phyloP scores from a whole-genome alignment of 202 grass and related monocot species.

The Elaeis oleifera region DNA sequence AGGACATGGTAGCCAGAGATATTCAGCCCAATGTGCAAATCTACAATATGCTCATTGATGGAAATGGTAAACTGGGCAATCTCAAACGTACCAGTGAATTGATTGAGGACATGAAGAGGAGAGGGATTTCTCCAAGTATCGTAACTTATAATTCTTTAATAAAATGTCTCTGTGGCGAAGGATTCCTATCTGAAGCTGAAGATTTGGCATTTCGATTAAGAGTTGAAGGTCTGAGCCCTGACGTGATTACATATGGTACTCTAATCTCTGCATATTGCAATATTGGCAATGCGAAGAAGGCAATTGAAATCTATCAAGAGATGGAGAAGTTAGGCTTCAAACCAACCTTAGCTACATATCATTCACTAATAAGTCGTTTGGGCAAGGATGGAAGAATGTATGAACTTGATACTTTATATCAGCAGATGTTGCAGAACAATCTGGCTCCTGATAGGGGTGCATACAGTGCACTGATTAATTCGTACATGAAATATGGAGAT shows the following conservation, averaged over 20 bases:
- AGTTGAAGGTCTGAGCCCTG: slow-evolving; percentile 34
- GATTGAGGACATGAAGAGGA: slow-evolving; percentile 40
- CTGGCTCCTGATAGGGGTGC: slow-evolving; percentile 31
- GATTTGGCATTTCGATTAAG: slow-evolving; percentile 33
- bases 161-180: slow-evolving; percentile 46
- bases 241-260: slow-evolving; percentile 51
- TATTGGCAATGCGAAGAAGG: slow-evolving; percentile 26
- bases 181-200: slow-evolving; percentile 43
- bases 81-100: slow-evolving; percentile 28
- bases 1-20: slow-evolving; percentile 47
- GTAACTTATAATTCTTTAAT: slow-evolving; percentile 56
- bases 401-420: slow-evolving; percentile 44
- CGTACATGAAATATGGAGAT: slow-evolving; percentile 37
- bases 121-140: slow-evolving; percentile 42
- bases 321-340: slow-evolving; percentile 35
- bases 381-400: slow-evolving; percentile 29
- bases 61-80: slow-evolving; percentile 33
- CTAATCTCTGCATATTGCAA: slow-evolving; percentile 58
- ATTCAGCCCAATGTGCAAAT: slow-evolving; percentile 45
- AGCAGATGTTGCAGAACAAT: slow-evolving; percentile 39
- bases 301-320: slow-evolving; percentile 39
- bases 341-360: slow-evolving; percentile 37
- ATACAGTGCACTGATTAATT: slow-evolving; percentile 29
- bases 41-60: slow-evolving; percentile 46
- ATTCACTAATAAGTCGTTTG: slow-evolving; percentile 30